phyloP scores from a whole-genome alignment of 192 early-diverging fungal genomes.

The Rhizoclosmatium globosum region DNA sequence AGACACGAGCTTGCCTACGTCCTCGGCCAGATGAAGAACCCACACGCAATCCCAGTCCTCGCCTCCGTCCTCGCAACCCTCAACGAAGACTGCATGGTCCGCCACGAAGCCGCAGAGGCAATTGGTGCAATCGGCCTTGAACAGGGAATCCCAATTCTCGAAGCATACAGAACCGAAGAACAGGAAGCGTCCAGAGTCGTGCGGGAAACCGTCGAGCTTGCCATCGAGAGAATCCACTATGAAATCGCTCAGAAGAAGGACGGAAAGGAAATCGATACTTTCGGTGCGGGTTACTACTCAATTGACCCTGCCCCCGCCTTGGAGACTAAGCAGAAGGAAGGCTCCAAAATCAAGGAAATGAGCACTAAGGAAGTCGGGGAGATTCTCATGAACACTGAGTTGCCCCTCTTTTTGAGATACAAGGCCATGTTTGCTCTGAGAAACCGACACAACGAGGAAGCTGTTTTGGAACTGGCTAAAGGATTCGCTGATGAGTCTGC shows the following conservation, averaged over 20 bases:
- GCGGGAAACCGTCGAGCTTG: slow-evolving; percentile 89
- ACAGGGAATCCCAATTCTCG: slow-evolving; percentile 72
- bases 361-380: slow-evolving; percentile 71
- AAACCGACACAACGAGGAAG: slow-evolving; percentile 82
- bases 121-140: slow-evolving; percentile 89
- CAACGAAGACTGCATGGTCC: slow-evolving; percentile 90
- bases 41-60: slow-evolving; percentile 76
- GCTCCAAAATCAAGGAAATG: slow-evolving; percentile 46
- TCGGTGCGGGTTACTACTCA: slow-evolving; percentile 68
- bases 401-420: slow-evolving; percentile 90
- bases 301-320: slow-evolving; percentile 92
- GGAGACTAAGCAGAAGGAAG: slow-evolving; percentile 44
- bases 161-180: slow-evolving; percentile 72
- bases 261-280: neutral
- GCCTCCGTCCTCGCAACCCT: slow-evolving; percentile 70
- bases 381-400: slow-evolving; percentile 71
- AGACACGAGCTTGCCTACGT: slow-evolving; percentile 98
- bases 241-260: slow-evolving; percentile 53
- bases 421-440: slow-evolving; percentile 94
- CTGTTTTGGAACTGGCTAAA: slow-evolving; percentile 80
- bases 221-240: slow-evolving; percentile 85
- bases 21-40: slow-evolving; percentile 93
- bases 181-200: slow-evolving; percentile 79
- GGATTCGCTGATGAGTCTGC: slow-evolving; percentile 83
- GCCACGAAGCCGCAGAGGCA: slow-evolving; percentile 98